Evolutionary conservation across 768 basidiomycete genomes (phyloP).

Genomic region (Myochromella boudieri): DNA sequence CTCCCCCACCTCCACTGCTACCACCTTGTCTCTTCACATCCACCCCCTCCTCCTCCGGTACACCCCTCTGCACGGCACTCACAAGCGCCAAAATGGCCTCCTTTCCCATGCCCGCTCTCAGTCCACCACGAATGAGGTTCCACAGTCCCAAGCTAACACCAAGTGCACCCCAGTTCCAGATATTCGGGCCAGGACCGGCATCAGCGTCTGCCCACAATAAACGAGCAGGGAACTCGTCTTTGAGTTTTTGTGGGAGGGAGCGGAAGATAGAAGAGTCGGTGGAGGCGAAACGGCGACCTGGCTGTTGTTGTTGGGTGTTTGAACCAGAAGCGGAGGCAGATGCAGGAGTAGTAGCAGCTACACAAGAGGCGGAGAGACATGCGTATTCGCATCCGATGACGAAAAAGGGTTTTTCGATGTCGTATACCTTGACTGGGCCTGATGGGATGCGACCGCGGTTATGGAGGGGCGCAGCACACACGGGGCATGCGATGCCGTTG

Average conservation of each 20-base stretch:
- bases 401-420: slow-evolving; percentile 78
- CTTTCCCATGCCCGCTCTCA: slow-evolving; percentile 59
- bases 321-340: no score
- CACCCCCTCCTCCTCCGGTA: slow-evolving; percentile 36
- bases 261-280: slow-evolving; percentile 73
- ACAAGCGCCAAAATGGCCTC: slow-evolving; percentile 63
- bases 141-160: slow-evolving; percentile 72
- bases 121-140: slow-evolving; percentile 66
- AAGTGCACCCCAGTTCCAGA: slow-evolving; percentile 79
- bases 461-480: slow-evolving; percentile 54
- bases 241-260: slow-evolving; percentile 63
- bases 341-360: slow-evolving; percentile 41
- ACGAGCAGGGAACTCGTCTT: slow-evolving; percentile 72
- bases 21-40: neutral
- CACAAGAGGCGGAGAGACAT: slow-evolving; percentile 55
- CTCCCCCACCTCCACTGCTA: slow-evolving; percentile 25
- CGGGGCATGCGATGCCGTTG: slow-evolving; percentile 77
- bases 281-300: slow-evolving; percentile 68
- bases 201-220: slow-evolving; percentile 58
- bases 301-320: no score
- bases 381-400: slow-evolving; percentile 83
- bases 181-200: slow-evolving; percentile 53
- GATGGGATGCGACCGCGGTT: slow-evolving; percentile 74
- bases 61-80: slow-evolving; percentile 55
- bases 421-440: slow-evolving; percentile 78